Percentiles rank a stretch among this genome's conserved stretches.
Conservation (phyloP, 2,329 filamentous ascomycete genomes). For the Blastomyces percursus region DNA sequence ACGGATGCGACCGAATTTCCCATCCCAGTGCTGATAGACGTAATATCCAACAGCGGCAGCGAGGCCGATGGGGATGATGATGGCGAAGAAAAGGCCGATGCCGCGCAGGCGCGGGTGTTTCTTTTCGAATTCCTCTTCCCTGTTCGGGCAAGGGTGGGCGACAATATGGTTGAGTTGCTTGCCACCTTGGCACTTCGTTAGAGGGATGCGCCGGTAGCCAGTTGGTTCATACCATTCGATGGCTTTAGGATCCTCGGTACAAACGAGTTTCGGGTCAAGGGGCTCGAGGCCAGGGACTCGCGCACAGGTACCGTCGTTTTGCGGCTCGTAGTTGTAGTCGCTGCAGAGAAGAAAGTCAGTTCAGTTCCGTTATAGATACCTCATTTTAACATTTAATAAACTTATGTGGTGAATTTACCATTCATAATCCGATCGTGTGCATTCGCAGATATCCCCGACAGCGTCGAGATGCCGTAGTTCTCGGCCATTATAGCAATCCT, state of each 20-base stretch:
- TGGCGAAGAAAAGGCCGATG: conserved; percentile 71
- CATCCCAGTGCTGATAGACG: conserved; percentile 72
- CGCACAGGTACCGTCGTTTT: conserved; percentile 62
- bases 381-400: not conserved
- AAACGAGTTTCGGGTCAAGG: conserved; percentile 48
- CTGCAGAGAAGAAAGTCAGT: conserved; percentile 34
- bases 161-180: conserved; percentile 59
- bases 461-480: conserved; percentile 60
- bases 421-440: conserved; percentile 78
- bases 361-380: conserved; percentile 1
- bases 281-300: conserved; percentile 64
- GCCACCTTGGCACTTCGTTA: conserved; percentile 76
- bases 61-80: conserved; percentile 60
- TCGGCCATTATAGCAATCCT: conserved; percentile 70
- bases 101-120: conserved; percentile 56
- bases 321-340: conserved; percentile 86
- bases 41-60: conserved; percentile 71
- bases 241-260: conserved; percentile 53
- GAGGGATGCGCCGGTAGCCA: conserved; percentile 78
- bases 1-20: conserved; percentile 84
- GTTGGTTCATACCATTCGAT: conserved; percentile 73
- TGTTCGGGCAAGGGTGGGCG: conserved; percentile 58
- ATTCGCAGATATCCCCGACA: conserved; percentile 65
- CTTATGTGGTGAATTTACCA: conserved; percentile 50
- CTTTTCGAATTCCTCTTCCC: conserved; percentile 71